Evolutionary conservation across 1,284 basidiomycete species (phyloP).

Genomic region (Sporisorium graminicola): DNA sequence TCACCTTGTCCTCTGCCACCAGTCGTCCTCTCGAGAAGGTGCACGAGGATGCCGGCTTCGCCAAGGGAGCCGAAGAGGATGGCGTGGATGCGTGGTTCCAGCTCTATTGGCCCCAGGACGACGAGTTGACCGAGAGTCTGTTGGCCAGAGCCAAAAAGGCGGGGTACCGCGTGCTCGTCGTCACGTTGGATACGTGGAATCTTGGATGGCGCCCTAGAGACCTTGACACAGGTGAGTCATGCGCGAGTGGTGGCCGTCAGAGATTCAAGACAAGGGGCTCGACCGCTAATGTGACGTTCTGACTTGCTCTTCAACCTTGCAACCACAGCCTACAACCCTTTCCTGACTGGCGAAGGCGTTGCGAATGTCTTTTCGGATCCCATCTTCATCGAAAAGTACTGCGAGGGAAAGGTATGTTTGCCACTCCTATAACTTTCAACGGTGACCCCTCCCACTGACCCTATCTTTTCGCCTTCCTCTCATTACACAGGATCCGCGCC

Average conservation of each 20-base stretch:
- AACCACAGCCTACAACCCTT: slow-evolving; percentile 75
- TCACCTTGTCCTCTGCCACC: slow-evolving; percentile 56
- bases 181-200: slow-evolving; percentile 64
- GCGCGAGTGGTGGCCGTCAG: not conserved
- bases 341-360: slow-evolving; percentile 73
- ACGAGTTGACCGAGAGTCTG: slow-evolving; percentile 77
- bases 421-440: too few species aligned
- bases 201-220: slow-evolving; percentile 58
- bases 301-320: not conserved
- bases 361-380: slow-evolving; percentile 63
- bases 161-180: slow-evolving; percentile 78
- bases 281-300: not conserved
- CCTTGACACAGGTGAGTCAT: slow-evolving; percentile 36
- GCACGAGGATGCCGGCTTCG: slow-evolving; percentile 32
- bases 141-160: slow-evolving; percentile 77
- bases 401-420: slow-evolving; percentile 51
- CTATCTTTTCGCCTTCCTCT: too few species aligned
- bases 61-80: slow-evolving; percentile 22
- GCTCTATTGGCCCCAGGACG: slow-evolving; percentile 74
- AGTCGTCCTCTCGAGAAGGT: slow-evolving; percentile 55
- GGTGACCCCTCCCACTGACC: not conserved
- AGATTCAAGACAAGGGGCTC: not conserved
- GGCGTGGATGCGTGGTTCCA: slow-evolving; percentile 60
- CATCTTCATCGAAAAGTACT: slow-evolving; percentile 60
- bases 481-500: slow-evolving; percentile 36